These are phyloP conservation scores for Neofusicoccum laricinum DNA, from an alignment of 2,329 filamentous ascomycete genomes.

Conservation along the genomic window DNA sequence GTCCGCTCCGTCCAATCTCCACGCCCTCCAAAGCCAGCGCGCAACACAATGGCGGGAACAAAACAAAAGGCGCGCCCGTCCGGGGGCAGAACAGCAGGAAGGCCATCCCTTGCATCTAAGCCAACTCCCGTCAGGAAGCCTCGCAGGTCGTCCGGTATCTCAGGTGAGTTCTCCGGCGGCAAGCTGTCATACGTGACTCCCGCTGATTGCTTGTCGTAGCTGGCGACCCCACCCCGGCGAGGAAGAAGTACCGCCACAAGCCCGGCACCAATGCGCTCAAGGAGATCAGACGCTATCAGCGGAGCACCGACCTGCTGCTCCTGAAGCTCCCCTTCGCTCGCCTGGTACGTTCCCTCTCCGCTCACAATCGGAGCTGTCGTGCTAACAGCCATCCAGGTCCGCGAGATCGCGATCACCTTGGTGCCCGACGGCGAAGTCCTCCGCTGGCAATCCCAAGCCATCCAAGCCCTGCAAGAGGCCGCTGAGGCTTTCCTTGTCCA, in stretches of 20 bases:
- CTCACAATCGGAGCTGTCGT: not conserved
- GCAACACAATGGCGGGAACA: not conserved
- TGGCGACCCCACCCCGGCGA: slow-evolving; percentile 28
- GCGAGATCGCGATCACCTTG: slow-evolving; percentile 89
- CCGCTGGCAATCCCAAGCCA: slow-evolving; percentile 97
- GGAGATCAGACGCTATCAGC: slow-evolving; percentile 98
- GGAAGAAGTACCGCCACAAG: slow-evolving; percentile 43
- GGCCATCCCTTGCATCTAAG: not conserved
- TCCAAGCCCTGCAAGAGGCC: slow-evolving; percentile 95
- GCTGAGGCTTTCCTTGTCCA: slow-evolving; percentile 98
- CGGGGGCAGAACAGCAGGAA: not conserved
- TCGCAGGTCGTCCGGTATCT: not conserved
- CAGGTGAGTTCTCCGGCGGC: not conserved
- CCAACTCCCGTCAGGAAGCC: not conserved
- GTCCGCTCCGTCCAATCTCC: no score
- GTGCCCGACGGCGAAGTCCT: slow-evolving; percentile 70
- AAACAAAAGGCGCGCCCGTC: not conserved
- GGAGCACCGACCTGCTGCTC: slow-evolving; percentile 92
- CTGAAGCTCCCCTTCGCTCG: slow-evolving; percentile 98
- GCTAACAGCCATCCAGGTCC: slow-evolving; percentile 41
- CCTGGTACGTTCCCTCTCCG: slow-evolving; percentile 53
- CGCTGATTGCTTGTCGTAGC: slow-evolving; percentile 18
- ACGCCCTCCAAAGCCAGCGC: no score
- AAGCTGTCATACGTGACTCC: no score
- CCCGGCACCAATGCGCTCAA: slow-evolving; percentile 86